Evolutionary conservation across 2,329 filamentous ascomycete genomes (phyloP), one percentile per base, ranked within the genome.

Genomic region (Alternaria solani): DNA sequence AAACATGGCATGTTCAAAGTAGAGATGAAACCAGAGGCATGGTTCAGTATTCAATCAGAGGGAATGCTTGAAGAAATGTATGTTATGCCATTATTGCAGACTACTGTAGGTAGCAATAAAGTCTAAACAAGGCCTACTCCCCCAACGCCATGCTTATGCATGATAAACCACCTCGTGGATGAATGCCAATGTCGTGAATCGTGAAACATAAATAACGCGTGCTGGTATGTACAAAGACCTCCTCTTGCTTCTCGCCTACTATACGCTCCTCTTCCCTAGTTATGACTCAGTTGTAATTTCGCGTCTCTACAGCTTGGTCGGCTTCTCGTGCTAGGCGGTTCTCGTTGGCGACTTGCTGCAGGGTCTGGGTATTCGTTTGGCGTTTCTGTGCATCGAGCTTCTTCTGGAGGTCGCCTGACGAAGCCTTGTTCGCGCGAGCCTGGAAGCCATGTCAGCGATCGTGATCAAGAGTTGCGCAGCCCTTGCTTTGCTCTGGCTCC

Each of bases 371-470:
- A 54, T 88, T 85, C 8, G 90, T 93, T 81, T 92, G 88, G 69
- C 87, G 88, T 81, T 91, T 91, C 80, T 96, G 91, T 36, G 88
- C 89, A 55, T 89, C 86, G 14, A 97, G 82, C 74, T 93, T 89
- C 32, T 91, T 75, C 25, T 72, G 74, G 18, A 78, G 68, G 89
- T 69, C 88, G 81, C 80, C 78, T 82, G 73, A 62, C 60, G 78
- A 80, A 47, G 84, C 75, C 34, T 86, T 85, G 68, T 88, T 87
- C 20, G 88, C 88, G 65, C 92, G 86, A 74, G 89, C 89, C 91
- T 93, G 68, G 48, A 23, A 25, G 32, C 26, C 26, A 16, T 55
- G 64, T 69, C 62, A 68, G 69, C 34, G 1, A 7, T 49, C 20
- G n/a, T 38, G 1, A 14, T 26, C 46, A 25, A 16, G 23, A 28